Conservation (phyloP, 1,284 basidiomycete genomes). For the Tilletia horrida region DNA sequence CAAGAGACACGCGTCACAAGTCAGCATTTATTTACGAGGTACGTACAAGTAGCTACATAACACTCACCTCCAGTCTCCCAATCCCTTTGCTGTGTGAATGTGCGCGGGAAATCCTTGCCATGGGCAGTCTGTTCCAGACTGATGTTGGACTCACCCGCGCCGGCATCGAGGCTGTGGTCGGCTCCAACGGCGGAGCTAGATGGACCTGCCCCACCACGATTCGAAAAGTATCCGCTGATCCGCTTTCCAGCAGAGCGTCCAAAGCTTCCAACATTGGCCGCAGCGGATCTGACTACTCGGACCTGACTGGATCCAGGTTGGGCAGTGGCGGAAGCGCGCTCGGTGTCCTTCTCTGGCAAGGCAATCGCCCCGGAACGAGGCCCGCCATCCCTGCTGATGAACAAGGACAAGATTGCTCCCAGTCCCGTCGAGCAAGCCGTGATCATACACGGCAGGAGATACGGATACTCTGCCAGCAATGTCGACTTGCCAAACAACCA, state of each 20-base stretch:
- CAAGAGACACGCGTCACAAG: neutral
- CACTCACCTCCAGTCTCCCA: slow-evolving; percentile 41
- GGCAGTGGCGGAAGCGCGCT: neutral
- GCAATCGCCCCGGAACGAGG: slow-evolving; percentile 41
- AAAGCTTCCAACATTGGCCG: slow-evolving; percentile 29
- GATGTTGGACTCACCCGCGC: neutral
- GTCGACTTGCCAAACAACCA: slow-evolving; percentile 62
- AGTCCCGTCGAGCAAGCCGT: slow-evolving; percentile 55
- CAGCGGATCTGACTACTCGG: slow-evolving; percentile 30
- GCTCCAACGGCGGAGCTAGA: neutral
- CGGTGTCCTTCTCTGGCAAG: slow-evolving; percentile 39
- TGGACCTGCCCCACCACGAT: slow-evolving; percentile 22
- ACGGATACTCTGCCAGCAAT: slow-evolving; percentile 79
- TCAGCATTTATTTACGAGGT: neutral
- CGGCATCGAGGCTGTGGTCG: neutral
- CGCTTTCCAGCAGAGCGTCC: slow-evolving; percentile 41
- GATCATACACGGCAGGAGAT: slow-evolving; percentile 81
- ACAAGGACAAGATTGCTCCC: slow-evolving; percentile 80
- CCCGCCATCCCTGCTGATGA: slow-evolving; percentile 78
- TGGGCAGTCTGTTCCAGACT: neutral
- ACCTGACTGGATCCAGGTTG: slow-evolving; percentile 20
- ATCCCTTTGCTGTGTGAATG: slow-evolving; percentile 49
- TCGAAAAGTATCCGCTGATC: slow-evolving; percentile 45
- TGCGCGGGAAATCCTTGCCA: slow-evolving; percentile 31
- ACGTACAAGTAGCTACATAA: neutral